A percentile compares a stretch with the other conserved stretches of the same genome.
Evolutionary conservation across 1,284 basidiomycete genomes (phyloP).

Genomic region (Kwoniella shivajii): DNA sequence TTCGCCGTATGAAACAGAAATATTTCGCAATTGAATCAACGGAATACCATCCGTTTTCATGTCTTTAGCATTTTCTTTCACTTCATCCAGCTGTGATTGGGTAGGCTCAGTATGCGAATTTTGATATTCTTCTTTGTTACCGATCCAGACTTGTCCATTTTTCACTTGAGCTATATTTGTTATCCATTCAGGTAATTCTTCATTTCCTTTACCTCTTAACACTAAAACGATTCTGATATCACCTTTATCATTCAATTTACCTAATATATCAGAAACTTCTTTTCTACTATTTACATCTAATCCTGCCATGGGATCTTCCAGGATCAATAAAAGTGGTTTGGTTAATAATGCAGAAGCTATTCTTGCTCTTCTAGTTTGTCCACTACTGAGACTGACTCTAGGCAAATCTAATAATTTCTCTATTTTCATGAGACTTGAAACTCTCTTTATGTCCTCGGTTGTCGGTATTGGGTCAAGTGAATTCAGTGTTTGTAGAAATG

Average conservation of each 20-base stretch:
- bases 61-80: slow-evolving; percentile 29
- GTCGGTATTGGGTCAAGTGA: slow-evolving; percentile 32
- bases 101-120: slow-evolving; percentile 11
- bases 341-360: slow-evolving; percentile 76
- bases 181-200: slow-evolving; percentile 79
- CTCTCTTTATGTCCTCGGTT: slow-evolving; percentile 47
- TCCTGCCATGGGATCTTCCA: slow-evolving; percentile 73
- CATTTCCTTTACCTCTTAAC: slow-evolving; percentile 67
- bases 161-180: slow-evolving; percentile 68
- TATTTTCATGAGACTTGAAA: slow-evolving; percentile 61
- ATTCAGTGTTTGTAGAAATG: slow-evolving; percentile 54
- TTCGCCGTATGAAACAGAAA: slow-evolving; percentile 73
- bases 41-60: slow-evolving; percentile 49
- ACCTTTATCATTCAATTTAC: slow-evolving; percentile 42
- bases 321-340: slow-evolving; percentile 69
- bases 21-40: slow-evolving; percentile 65
- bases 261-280: slow-evolving; percentile 43
- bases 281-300: slow-evolving; percentile 47
- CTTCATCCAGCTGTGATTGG: slow-evolving; percentile 31
- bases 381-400: slow-evolving; percentile 80
- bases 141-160: slow-evolving; percentile 58
- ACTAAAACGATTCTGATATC: slow-evolving; percentile 69
- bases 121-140: slow-evolving; percentile 57
- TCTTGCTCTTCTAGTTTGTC: slow-evolving; percentile 84
- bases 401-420: slow-evolving; percentile 73